Percentiles rank a stretch among this genome's conserved stretches.
Conservation (phyloP, 352 stramenopile species). For the Globisporangium acanthophoron region DNA sequence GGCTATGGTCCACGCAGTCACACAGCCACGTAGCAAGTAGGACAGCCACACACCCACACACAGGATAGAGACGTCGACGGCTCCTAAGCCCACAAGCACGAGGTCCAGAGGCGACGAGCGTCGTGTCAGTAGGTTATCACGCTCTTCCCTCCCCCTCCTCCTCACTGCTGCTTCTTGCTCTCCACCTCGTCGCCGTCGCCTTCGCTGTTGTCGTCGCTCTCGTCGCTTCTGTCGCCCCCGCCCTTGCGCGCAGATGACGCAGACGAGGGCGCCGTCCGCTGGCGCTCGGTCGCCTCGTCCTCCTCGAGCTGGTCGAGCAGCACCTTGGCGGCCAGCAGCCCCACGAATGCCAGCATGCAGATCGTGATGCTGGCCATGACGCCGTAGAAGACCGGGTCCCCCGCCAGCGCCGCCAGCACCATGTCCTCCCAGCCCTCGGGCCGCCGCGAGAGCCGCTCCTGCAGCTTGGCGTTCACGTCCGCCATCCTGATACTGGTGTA, state of each 20-base stretch:
- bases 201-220: conserved; percentile 14
- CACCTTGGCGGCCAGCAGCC: conserved; percentile 51
- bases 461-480: conserved; percentile 21
- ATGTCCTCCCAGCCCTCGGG: conserved; percentile 62
- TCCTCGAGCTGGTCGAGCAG: conserved; percentile 52
- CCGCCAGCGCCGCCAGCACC: conserved; percentile 50
- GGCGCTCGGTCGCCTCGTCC: conserved; percentile 28
- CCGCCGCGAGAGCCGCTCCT: conserved; percentile 40
- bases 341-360: conserved; percentile 38
- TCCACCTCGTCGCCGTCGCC: not conserved
- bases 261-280: not conserved
- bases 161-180: conserved; percentile 21
- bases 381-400: conserved; percentile 63
- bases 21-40: not conserved
- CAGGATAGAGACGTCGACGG: not conserved
- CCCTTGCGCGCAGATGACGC: not conserved
- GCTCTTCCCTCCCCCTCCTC: not conserved
- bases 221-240: conserved; percentile 8
- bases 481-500: not conserved
- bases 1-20: no score
- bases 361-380: conserved; percentile 33
- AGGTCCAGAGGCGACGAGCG: no score
- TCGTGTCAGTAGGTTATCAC: not conserved
- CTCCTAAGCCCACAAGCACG: not conserved
- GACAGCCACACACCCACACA: not conserved